Evolutionary conservation across 805 yeast genomes (phyloP), one percentile per base, ranked within the genome.

Genomic region (Kluyveromyces starmeri): DNA sequence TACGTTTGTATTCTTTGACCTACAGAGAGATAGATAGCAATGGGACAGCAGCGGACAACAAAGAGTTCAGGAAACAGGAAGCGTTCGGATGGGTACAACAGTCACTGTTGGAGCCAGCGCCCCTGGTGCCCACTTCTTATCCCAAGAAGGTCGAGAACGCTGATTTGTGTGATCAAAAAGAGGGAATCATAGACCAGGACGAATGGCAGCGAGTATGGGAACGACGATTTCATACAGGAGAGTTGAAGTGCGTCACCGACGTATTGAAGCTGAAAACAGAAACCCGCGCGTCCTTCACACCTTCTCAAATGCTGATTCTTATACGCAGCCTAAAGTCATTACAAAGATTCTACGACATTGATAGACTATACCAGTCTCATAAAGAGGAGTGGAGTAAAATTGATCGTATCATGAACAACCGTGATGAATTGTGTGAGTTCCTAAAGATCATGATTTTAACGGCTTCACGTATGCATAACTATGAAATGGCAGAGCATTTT

Each of bases 401-500:
- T 45, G 19, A 32, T 29, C 20, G 28, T 34, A 17, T 12, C 17
- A 26, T 29, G 11, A 12, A 19, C 4, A 22, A 36, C n/a, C 25
- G 32, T 9, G 29, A 24, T 5, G 19, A 28, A 5, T 30, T 37
- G 20, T 12, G 36, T 7, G 18, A 35, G 2, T 41, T 51, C 17
- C 16, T 53, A 18, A 42, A 44, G 20, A 28, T 38, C 1, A 34
- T 52, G 15, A 19, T 56, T 12, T 34, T 34, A 21, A 38, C 39
- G 4, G 55, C 52, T 24, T 34, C 29, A n/a, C 29, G 32, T 14
- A 27, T 53, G 24, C 36, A 39, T 8, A 47, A 54, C 21, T 53
- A 36, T 37, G 28, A 37, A 5, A 23, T 28, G 5, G 54, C 53
- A 36, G 60, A 53, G 28, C 33, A 36, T 3, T 35, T 56, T 8